Conservation (phyloP, 768 basidiomycete species). For the Kwoniella mangroviensis region DNA sequence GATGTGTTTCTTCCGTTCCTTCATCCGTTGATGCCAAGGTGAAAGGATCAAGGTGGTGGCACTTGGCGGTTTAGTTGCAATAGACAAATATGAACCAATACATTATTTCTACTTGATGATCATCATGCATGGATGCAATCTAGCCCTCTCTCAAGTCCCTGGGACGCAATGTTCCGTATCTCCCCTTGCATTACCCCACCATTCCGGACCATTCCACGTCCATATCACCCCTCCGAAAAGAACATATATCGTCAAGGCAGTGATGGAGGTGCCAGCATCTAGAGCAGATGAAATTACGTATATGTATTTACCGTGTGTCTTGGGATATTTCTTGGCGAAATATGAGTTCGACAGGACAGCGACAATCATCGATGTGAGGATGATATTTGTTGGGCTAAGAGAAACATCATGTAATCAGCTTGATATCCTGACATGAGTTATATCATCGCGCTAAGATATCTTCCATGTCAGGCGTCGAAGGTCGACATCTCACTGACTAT, state of each 20-base stretch:
- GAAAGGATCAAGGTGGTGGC: too few relatives aligned
- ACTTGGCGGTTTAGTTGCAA: too few relatives aligned
- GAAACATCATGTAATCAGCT: conserved; percentile 11
- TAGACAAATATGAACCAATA: background rate
- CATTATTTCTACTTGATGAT: background rate
- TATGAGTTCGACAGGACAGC: conserved; percentile 48
- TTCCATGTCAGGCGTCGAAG: too few relatives aligned
- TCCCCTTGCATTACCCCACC: conserved; percentile 54
- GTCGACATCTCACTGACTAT: conserved; percentile 39
- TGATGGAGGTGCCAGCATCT: conserved; percentile 56
- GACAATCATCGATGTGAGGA: conserved; percentile 46
- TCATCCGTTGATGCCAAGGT: too few relatives aligned
- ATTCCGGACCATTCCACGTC: conserved; percentile 41
- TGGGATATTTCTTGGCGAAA: conserved; percentile 46
- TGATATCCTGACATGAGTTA: background rate
- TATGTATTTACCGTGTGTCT: conserved; percentile 45
- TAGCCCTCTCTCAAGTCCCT: conserved; percentile 28
- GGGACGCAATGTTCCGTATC: conserved; percentile 57
- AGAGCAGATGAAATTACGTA: conserved; percentile 56
- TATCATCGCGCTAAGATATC: background rate
- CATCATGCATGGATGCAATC: background rate
- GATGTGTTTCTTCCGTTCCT: too few relatives aligned
- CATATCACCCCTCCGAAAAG: conserved; percentile 52
- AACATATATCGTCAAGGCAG: conserved; percentile 53
- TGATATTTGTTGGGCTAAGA: conserved; percentile 54